These are phyloP conservation scores for Saccharomyces hybrid DNA, from an alignment of 1,139 yeast genomes.

Conservation along the genomic window DNA sequence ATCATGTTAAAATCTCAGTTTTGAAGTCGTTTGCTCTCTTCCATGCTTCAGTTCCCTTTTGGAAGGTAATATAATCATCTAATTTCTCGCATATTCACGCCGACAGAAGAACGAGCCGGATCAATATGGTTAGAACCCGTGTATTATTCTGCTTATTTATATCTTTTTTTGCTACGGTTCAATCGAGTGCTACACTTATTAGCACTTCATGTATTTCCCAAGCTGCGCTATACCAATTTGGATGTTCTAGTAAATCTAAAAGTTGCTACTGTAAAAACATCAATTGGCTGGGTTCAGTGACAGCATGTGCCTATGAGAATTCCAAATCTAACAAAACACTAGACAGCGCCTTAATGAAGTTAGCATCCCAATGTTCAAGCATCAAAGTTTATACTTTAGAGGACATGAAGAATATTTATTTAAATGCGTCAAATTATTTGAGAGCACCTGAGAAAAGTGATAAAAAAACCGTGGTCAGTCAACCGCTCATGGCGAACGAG, in stretches of 20 bases:
- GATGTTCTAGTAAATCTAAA: conserved; percentile 34
- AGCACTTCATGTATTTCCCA: conserved; percentile 39
- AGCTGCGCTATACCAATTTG: conserved; percentile 35
- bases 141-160: not conserved
- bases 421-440: conserved; percentile 32
- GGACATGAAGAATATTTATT: conserved; percentile 28
- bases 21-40: not conserved
- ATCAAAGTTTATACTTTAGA: conserved; percentile 29
- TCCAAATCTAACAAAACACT: conserved; percentile 23
- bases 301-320: conserved; percentile 33
- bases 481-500: conserved; percentile 31
- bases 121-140: not conserved
- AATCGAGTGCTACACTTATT: conserved; percentile 24
- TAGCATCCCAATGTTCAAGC: conserved; percentile 34
- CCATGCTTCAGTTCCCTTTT: not conserved
- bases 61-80: not conserved
- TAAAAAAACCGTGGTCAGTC: conserved; percentile 15
- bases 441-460: conserved; percentile 25
- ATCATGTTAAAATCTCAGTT: not conserved
- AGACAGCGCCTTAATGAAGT: conserved; percentile 35
- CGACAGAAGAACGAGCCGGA: not conserved
- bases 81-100: not conserved
- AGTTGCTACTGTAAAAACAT: conserved; percentile 36
- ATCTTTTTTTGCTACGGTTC: conserved; percentile 22
- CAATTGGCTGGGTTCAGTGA: conserved; percentile 37